These are phyloP conservation scores for Cladosporium phlei DNA, from an alignment of 2,329 filamentous ascomycete species.

Conservation along the genomic window DNA sequence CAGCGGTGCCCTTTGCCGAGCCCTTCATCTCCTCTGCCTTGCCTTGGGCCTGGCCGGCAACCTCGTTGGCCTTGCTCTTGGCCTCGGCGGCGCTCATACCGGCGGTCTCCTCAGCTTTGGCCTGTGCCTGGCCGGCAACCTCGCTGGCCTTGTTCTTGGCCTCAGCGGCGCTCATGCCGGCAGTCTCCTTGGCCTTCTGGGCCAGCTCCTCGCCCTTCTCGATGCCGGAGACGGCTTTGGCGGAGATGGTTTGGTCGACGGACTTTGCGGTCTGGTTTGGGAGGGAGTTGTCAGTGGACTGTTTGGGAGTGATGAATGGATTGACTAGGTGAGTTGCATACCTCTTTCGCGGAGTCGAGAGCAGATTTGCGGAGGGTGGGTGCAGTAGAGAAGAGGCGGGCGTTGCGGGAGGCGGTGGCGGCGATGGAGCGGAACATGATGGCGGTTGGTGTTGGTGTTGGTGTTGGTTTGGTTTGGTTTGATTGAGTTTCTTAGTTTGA, in stretches of 20 bases:
- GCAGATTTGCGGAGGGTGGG: constrained; percentile 46
- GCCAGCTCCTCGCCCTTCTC: constrained; percentile 57
- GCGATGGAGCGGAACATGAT: constrained; percentile 46
- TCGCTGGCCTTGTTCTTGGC: constrained; percentile 58
- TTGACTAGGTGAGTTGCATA: too few species aligned
- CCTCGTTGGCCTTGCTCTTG: constrained; percentile 38
- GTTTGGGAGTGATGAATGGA: too few species aligned
- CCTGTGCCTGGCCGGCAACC: constrained; percentile 54
- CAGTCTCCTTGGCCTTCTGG: constrained; percentile 40
- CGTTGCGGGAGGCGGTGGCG: constrained; percentile 35
- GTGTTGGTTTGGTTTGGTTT: constrained; percentile 1
- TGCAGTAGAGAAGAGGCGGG: constrained; percentile 53
- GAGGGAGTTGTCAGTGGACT: neutral
- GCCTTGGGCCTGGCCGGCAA: constrained; percentile 34
- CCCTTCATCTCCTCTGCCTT: constrained; percentile 38
- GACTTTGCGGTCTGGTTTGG: constrained; percentile 44
- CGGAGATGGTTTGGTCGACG: constrained; percentile 52
- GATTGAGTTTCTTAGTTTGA: too few species aligned
- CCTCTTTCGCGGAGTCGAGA: constrained; percentile 53
- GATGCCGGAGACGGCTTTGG: constrained; percentile 57
- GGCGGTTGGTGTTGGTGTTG: constrained; percentile 15
- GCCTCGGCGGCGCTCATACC: constrained; percentile 32
- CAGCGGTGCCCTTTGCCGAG: constrained; percentile 40
- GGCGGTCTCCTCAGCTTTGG: constrained; percentile 39
- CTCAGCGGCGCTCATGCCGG: constrained; percentile 44